Evolutionary conservation across 257 asterid genomes (phyloP), one percentile per base, ranked within the genome.

Genomic region (Anisodus acutangulus): DNA sequence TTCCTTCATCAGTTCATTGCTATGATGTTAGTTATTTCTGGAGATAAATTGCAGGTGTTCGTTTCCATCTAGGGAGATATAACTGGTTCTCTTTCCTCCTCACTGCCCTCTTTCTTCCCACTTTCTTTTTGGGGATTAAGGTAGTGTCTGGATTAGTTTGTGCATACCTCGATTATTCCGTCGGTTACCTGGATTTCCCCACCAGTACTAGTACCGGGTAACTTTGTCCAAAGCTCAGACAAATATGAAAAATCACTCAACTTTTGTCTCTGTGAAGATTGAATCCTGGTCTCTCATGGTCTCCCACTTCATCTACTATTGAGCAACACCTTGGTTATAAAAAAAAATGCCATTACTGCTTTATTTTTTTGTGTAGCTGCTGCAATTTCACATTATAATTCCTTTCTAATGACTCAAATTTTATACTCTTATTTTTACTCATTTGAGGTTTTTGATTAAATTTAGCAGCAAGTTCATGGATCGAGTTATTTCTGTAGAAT

Each of bases 401-500:
- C 22, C 60, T 49, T 49, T 74, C 35, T n/a, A 74, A 12, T 74
- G 43, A 10, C 62, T 17, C 57, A 22, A 26, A 45, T 9, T 84
- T 53, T 59, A 19, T 53, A 5, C 41, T 26, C 60, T 43, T 49
- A 17, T 17, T 49, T 39, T 6, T 62, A 59, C 81, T 58, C n/a
- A 37, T 22, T 81, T 82, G 13, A 63, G 26, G 53, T 78, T 68
- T 83, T 81, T 76, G 16, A 67, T 67, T 64, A 58, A 51, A 49
- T 8, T 64, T 70, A 57, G 55, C 99, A 96, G 99, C 85, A 94
- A 91, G 88, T 87, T 96, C 80, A 89, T 94, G 99, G 99, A 93
- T 87, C 90, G 94, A 84, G 97, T 89, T 35, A 92, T 96, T 43
- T 93, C 98, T 3, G 99, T 96, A 82, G 98, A 96, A 85, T 96